Evolutionary conservation across 192 early-diverging fungal species (phyloP).

Genomic region (Dimargaris xerosporica): DNA sequence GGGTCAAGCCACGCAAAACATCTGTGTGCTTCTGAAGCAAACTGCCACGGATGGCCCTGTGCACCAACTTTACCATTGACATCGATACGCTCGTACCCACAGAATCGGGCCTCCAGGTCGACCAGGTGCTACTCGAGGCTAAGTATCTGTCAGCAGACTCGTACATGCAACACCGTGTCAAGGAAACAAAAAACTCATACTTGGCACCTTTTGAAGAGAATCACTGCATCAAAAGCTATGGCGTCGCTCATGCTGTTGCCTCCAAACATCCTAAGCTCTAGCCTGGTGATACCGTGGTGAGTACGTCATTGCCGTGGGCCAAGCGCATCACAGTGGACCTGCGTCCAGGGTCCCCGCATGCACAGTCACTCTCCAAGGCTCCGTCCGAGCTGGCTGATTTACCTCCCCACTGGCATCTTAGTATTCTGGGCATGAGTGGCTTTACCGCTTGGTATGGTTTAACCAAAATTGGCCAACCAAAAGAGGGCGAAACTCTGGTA

Average conservation of each 20-base stretch:
- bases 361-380: constrained; percentile 20
- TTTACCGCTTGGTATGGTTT: constrained; percentile 61
- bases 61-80: too few relatives aligned
- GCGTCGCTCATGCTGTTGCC: constrained; percentile 45
- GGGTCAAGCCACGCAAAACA: too few relatives aligned
- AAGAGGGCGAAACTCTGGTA: constrained; percentile 67
- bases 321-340: constrained; percentile 31
- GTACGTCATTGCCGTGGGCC: constrained; percentile 36
- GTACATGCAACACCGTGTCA: constrained; percentile 58
- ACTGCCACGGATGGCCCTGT: too few relatives aligned
- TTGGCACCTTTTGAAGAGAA: constrained; percentile 34
- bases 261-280: constrained; percentile 37
- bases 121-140: constrained; percentile 32
- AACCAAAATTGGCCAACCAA: constrained; percentile 44
- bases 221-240: constrained; percentile 39
- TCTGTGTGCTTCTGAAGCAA: too few relatives aligned
- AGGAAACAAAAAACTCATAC: constrained; percentile 26
- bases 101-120: too few relatives aligned
- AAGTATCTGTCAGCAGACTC: constrained; percentile 55
- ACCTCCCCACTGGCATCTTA: constrained; percentile 37
- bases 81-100: too few relatives aligned
- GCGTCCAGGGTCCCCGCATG: constrained; percentile 13
- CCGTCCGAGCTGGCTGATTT: constrained; percentile 22
- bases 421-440: constrained; percentile 65
- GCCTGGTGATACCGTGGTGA: constrained; percentile 50